Conservation (phyloP, 495 filamentous ascomycete species). For the Glonium stellatum region DNA sequence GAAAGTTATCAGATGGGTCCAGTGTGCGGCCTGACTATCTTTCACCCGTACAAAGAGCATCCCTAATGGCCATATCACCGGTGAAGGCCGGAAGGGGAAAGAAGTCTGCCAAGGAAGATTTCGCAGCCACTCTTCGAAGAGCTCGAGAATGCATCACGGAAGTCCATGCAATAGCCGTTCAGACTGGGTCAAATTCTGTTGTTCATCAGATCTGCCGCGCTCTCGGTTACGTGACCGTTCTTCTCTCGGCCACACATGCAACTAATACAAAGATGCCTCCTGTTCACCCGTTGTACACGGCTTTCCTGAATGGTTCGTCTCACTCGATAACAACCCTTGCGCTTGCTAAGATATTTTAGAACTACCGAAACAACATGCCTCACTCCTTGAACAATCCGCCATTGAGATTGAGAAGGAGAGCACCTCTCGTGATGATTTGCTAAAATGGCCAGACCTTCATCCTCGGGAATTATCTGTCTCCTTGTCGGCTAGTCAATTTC, state of each 20-base stretch:
- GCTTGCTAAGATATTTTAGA: slow-evolving; percentile 38
- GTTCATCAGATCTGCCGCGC: slow-evolving; percentile 50
- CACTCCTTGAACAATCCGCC: slow-evolving; percentile 52
- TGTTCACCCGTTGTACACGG: slow-evolving; percentile 54
- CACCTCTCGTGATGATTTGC: slow-evolving; percentile 30
- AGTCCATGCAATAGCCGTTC: slow-evolving; percentile 48
- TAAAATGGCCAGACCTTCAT: slow-evolving; percentile 43
- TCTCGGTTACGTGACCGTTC: slow-evolving; percentile 55
- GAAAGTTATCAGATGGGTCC: slow-evolving; percentile 7
- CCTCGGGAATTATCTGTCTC: slow-evolving; percentile 36
- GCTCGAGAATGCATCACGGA: slow-evolving; percentile 55
- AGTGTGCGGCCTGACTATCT: neutral
- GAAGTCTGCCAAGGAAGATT: slow-evolving; percentile 38
- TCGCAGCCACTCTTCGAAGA: slow-evolving; percentile 52
- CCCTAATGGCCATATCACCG: neutral
- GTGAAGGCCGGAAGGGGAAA: slow-evolving; percentile 17
- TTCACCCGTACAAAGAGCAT: neutral
- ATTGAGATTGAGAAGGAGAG: slow-evolving; percentile 41
- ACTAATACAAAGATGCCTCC: slow-evolving; percentile 38
- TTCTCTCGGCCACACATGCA: slow-evolving; percentile 55
- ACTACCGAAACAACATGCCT: slow-evolving; percentile 52
- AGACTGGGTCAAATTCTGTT: slow-evolving; percentile 40
- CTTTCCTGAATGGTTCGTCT: slow-evolving; percentile 44
- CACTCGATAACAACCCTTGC: neutral
- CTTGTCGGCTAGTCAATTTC: slow-evolving; percentile 48